These are phyloP conservation scores for Lathyrus tuberosus DNA, from an alignment of 306 rosid species.

Conservation along the genomic window DNA sequence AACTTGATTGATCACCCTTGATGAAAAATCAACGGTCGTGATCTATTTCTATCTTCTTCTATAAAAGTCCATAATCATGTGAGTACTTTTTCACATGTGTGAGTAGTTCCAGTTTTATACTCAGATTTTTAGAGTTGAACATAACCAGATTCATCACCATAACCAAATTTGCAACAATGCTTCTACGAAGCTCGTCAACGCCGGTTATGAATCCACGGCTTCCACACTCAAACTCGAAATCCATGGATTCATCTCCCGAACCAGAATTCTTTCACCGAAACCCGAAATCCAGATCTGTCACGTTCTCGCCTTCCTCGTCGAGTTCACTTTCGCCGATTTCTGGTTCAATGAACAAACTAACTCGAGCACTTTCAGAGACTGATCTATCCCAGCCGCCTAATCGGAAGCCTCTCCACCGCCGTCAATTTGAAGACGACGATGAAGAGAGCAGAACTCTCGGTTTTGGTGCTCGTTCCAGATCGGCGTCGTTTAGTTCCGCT, in stretches of 20 bases:
- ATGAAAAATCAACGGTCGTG: conserved; percentile 40
- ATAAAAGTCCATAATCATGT: conserved; percentile 13
- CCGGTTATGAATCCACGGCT: conserved; percentile 55
- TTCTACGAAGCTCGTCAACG: conserved; percentile 62
- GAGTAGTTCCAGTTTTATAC: not conserved
- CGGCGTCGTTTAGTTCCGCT: conserved; percentile 50
- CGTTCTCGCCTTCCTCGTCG: conserved; percentile 49
- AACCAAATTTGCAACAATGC: conserved; percentile 36
- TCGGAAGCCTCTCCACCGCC: conserved; percentile 38
- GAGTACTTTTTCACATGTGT: not conserved
- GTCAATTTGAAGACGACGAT: conserved; percentile 41
- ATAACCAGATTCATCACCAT: not conserved
- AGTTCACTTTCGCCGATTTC: conserved; percentile 37
- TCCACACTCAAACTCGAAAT: conserved; percentile 42
- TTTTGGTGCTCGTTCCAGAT: conserved; percentile 38
- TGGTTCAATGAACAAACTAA: conserved; percentile 39
- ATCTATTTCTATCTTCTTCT: conserved; percentile 28
- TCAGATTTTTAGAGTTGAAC: conserved; percentile 9
- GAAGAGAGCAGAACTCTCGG: conserved; percentile 19
- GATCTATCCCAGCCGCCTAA: conserved; percentile 47
- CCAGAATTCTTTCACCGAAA: conserved; percentile 45
- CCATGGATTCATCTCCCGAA: conserved; percentile 51
- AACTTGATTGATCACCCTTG: not conserved
- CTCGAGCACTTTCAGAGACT: conserved; percentile 55
- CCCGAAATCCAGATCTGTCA: conserved; percentile 46